These are phyloP conservation scores for Forsythia suspensa DNA, from an alignment of 257 asterid species.

Conservation along the genomic window DNA sequence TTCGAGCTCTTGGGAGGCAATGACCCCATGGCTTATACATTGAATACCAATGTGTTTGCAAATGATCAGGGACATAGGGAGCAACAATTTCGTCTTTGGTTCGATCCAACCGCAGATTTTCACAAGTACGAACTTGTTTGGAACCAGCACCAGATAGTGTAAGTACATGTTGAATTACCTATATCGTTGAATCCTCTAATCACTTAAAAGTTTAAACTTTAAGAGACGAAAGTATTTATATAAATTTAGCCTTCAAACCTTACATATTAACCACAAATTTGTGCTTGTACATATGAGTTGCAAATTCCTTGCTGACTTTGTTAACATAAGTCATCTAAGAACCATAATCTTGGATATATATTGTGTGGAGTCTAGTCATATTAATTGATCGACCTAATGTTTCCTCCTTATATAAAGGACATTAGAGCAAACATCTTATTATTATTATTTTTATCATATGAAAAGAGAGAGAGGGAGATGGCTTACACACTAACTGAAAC, in stretches of 20 bases:
- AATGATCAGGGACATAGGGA: constrained; percentile 31
- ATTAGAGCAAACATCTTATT: no score
- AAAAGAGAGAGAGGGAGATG: no score
- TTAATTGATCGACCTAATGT: no score
- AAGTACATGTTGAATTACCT: neutral
- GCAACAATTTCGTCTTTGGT: constrained; percentile 30
- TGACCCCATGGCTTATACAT: neutral
- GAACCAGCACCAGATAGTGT: constrained; percentile 31
- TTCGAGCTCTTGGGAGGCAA: constrained; percentile 29
- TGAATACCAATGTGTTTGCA: constrained; percentile 30
- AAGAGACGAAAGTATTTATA: neutral
- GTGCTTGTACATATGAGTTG: no score
- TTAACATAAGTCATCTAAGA: no score
- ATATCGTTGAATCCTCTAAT: neutral
- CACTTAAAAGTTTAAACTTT: neutral
- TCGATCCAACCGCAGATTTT: constrained; percentile 23
- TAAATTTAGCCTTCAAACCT: neutral
- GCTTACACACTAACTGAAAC: no score
- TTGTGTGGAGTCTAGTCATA: no score
- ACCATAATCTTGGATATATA: no score
- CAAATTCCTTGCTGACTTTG: no score
- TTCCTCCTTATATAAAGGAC: no score
- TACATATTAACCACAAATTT: no score
- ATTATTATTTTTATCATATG: no score
- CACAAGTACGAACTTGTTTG: constrained; percentile 25